Base-by-base conservation (phyloP, 805 yeast species). In the Cyberlindnera lachancei region DNA sequence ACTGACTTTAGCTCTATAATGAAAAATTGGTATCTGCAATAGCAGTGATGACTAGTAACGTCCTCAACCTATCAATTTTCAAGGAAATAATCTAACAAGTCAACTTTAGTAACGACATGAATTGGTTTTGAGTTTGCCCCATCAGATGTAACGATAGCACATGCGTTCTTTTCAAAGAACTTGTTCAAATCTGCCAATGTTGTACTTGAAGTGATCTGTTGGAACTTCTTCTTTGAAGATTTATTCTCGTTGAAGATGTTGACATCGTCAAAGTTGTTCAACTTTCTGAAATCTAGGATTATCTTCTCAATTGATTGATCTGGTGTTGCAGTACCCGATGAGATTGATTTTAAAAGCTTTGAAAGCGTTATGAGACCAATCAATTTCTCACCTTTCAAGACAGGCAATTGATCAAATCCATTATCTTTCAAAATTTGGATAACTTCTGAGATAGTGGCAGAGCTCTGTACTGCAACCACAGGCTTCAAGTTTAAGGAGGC, bases 61-160 rank as follows among this genome's bases (percentile, higher is more conserved):
- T n/a, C n/a, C n/a, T n/a, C n/a, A n/a, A n/a, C n/a, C n/a, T n/a
- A n/a, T n/a, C n/a, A n/a, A n/a, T n/a, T n/a, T n/a, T n/a, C 48
- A 20, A 48, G 41, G 23, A 63, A 54, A 44, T 61, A 65, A 38
- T 80, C 71, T 48, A 84, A 66, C 55, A 84, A 67, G 58, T 84
- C 95, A 52, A 84, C 90, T 66, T 84, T 84, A 38, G 95, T 84
- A 36, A 83, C 95, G 38, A 84, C 79, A 56, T 84, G 90, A 29
- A 82, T 68, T 30, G 94, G 92, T 50, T 70, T 78, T 51, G 69
- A 64, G 25, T 77, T 76, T n/a, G n/a, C n/a, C n/a, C n/a, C n/a
- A 5, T 58, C 61, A 49, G 80, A 88, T 29, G 94, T 83, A 37
- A 84, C 82, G 47, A 84, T 73, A 23, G 92, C 94, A 44, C 83